Evolutionary conservation across 2,329 filamentous ascomycete genomes (phyloP), one percentile per base, ranked within the genome.

Genomic region (Trichoderma sp.): DNA sequence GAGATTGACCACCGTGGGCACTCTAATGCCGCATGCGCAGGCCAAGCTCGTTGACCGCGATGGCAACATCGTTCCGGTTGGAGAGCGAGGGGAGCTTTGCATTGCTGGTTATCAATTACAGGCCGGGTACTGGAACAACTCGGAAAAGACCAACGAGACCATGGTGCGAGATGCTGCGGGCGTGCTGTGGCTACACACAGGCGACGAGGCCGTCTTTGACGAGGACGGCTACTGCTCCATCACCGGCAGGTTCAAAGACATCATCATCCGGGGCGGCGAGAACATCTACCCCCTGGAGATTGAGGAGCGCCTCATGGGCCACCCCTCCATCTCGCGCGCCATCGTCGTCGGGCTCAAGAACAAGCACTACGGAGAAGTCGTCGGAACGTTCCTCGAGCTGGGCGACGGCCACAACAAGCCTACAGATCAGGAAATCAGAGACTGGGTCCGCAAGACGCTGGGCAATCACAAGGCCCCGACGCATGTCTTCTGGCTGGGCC

Each of bases 81-180:
- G 92, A 26, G 80, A 84, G 39, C 83, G 87, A 10, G 92, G 92
- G 21, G 92, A 95, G 81, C 85, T 95, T 26, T 93, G 91, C 77
- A 91, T 94, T 54, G 86, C 89, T 0, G 92, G 92, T 0, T 95
- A 94, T 77, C 90, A 93, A 78, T 82, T 94, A 13, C 91, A 90
- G 76, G 85, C 84, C 2, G 87, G 86, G 14, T 89, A 88, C 77
- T 89, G 84, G 86, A 87, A 91, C 75, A 94, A 93, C 78, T 86
- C 87, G 52, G 87, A 88, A 75, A 94, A 93, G 83, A 94, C 91
- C 1, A 86, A 85, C 69, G 86, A 88, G 78, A 80, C 82, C 10
- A 87, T 88, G 85, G 76, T 82, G 24, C 78, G 83, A 26, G 85
- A 88, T 73, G 80, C 83, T 68, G 79, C 83, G 0, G 85, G 86